Percentiles rank a stretch among this genome's conserved stretches.
phyloP scores from a whole-genome alignment of 2,329 filamentous ascomycete genomes.

The Rhynchosporium graminicola region DNA sequence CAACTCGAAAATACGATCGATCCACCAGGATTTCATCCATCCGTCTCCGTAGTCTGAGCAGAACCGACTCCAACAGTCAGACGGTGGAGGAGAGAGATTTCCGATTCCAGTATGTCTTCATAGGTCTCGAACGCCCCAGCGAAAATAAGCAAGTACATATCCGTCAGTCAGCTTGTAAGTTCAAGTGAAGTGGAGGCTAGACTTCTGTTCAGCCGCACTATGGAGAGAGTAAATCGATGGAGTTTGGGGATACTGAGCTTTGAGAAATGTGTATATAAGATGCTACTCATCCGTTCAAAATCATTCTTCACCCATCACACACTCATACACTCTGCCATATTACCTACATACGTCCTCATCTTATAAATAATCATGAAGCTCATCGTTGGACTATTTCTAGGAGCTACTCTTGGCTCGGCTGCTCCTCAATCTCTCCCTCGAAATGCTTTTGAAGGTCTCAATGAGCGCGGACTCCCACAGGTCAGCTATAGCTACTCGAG shows the following conservation, averaged over 20 bases:
- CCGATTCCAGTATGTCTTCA: background rate
- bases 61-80: background rate
- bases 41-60: background rate
- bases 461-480: background rate
- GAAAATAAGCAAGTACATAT: background rate
- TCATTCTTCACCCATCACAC: constrained; percentile 6
- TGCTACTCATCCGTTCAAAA: background rate
- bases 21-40: background rate
- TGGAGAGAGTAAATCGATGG: background rate
- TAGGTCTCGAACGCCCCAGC: background rate
- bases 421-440: constrained; percentile 8
- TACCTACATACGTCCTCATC: background rate
- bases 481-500: background rate
- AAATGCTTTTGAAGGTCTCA: background rate
- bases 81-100: background rate
- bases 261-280: background rate
- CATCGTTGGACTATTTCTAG: background rate
- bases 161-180: background rate
- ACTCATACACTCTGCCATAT: background rate
- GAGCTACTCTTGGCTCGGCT: background rate
- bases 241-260: background rate
- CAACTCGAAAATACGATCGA: background rate
- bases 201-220: background rate
- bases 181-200: too few relatives aligned
- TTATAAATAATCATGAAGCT: constrained; percentile 8